These are phyloP conservation scores for Boechera divaricarpa DNA, from an alignment of 345 rosid genomes.

Conservation along the genomic window DNA sequence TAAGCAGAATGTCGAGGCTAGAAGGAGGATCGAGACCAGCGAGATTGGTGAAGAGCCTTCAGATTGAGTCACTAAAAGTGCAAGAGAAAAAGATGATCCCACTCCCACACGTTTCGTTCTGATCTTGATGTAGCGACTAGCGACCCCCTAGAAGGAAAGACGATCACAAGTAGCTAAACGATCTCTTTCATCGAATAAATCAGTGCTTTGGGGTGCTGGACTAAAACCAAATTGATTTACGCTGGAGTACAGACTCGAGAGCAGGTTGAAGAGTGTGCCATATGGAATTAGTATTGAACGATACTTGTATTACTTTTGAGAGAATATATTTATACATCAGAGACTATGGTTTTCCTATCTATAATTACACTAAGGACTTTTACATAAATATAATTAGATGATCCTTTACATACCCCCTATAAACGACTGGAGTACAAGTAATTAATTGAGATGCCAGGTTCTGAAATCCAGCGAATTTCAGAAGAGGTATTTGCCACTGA, in stretches of 20 bases:
- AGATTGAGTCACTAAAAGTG: neutral
- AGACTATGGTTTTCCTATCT: no score
- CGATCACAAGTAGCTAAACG: neutral
- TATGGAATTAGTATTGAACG: neutral
- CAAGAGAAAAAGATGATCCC: neutral
- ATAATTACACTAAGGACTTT: no score
- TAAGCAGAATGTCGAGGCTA: neutral
- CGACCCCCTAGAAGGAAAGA: neutral
- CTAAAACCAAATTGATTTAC: neutral
- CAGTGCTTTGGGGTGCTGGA: neutral
- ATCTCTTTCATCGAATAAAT: neutral
- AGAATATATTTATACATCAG: no score
- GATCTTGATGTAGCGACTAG: neutral
- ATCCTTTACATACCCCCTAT: neutral
- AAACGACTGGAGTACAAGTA: neutral
- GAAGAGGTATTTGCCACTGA: neutral
- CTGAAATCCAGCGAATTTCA: neutral
- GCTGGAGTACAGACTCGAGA: neutral
- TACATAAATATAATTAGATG: neutral
- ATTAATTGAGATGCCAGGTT: neutral
- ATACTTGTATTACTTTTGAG: neutral
- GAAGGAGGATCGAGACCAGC: neutral
- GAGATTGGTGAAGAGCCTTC: neutral
- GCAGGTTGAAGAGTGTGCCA: neutral
- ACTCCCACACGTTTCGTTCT: neutral